phyloP scores from a whole-genome alignment of 495 filamentous ascomycete genomes.

The Usnea hakonensis region DNA sequence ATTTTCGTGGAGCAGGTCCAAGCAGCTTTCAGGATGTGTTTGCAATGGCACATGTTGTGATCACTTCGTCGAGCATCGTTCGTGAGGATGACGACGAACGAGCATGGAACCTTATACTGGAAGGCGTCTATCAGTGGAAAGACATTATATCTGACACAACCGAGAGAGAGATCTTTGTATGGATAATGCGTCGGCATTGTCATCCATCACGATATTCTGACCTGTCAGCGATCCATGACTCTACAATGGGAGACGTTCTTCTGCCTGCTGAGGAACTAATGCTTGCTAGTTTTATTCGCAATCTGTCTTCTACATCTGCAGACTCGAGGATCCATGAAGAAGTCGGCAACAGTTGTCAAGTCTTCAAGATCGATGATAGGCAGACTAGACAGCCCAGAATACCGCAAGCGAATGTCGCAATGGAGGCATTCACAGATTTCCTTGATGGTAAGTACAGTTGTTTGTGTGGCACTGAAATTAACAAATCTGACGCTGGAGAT shows the following conservation, averaged over 20 bases:
- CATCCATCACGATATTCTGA: neutral
- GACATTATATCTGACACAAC: neutral
- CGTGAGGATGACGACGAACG: neutral
- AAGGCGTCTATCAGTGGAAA: neutral
- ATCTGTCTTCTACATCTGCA: too few species aligned
- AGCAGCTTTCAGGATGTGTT: slow-evolving; percentile 3
- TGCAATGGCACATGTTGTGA: slow-evolving; percentile 5
- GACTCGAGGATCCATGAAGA: too few species aligned
- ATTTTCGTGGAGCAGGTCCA: neutral
- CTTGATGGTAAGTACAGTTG: neutral
- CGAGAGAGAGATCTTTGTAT: neutral
- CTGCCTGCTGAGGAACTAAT: neutral
- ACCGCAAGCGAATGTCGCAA: neutral
- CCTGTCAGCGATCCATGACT: neutral
- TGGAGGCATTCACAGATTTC: neutral
- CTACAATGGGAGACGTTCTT: neutral
- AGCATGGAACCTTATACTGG: neutral
- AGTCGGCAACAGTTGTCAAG: too few species aligned
- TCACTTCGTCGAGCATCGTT: neutral
- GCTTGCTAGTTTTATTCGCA: neutral
- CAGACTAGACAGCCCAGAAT: neutral
- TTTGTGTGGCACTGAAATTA: too few species aligned
- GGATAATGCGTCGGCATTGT: neutral
- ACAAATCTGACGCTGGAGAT: neutral
- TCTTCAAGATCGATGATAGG: neutral